Evolutionary conservation across 2,329 filamentous ascomycete genomes (phyloP).

Genomic region (Talaromyces sp.): DNA sequence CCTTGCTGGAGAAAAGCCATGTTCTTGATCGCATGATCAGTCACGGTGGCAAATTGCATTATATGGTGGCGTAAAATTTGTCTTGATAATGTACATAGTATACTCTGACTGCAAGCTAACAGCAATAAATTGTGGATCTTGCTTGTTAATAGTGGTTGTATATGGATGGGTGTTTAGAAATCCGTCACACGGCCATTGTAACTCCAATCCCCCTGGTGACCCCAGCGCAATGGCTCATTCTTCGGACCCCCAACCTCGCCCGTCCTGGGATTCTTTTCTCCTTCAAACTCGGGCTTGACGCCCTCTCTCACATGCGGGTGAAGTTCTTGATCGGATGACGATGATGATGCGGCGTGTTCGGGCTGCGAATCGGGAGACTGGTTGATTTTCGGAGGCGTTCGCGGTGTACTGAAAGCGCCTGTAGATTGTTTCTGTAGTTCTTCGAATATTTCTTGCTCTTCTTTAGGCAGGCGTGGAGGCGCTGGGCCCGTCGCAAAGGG

Average conservation of each 20-base stretch:
- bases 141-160: background rate
- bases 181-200: constrained; percentile 95
- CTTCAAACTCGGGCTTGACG: constrained; percentile 85
- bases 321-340: constrained; percentile 41
- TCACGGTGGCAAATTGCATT: background rate
- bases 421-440: constrained; percentile 73
- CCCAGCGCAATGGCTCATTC: constrained; percentile 93
- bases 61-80: background rate
- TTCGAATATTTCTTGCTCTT: constrained; percentile 88
- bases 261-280: constrained; percentile 86
- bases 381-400: constrained; percentile 42
- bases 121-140: background rate
- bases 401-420: constrained; percentile 68
- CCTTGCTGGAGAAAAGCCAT: constrained; percentile 19
- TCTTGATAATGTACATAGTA: constrained; percentile 8
- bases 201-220: constrained; percentile 73
- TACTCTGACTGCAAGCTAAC: background rate
- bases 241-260: constrained; percentile 95
- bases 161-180: constrained; percentile 52
- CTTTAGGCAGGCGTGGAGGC: constrained; percentile 80
- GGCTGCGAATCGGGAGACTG: constrained; percentile 41
- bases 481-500: constrained; percentile 52
- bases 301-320: constrained; percentile 71
- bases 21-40: constrained; percentile 1
- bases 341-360: constrained; percentile 4